phyloP scores from a whole-genome alignment of 164 flowering plant species.

The Chloranthus sessilifolius region DNA sequence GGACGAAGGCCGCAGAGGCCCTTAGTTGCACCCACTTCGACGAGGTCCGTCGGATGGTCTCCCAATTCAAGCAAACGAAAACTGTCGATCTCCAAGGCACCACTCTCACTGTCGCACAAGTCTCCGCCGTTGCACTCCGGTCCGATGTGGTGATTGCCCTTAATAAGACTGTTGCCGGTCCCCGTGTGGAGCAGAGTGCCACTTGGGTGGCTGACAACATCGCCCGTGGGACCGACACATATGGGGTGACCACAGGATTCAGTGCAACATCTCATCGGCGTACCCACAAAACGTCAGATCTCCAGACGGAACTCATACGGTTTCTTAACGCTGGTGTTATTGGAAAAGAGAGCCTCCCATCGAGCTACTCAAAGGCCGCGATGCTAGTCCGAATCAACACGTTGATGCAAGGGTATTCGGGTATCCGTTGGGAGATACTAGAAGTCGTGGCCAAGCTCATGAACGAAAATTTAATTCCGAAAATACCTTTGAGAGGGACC shows the following conservation, averaged over 20 bases:
- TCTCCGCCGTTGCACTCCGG: slow-evolving; percentile 41
- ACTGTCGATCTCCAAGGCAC: slow-evolving; percentile 38
- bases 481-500: slow-evolving; percentile 26
- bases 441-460: slow-evolving; percentile 33
- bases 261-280: slow-evolving; percentile 46
- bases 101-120: slow-evolving; percentile 40
- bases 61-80: slow-evolving; percentile 24
- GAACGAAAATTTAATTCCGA: slow-evolving; percentile 27
- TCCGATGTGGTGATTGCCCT: slow-evolving; percentile 24
- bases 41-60: slow-evolving; percentile 38
- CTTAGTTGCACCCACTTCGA: slow-evolving; percentile 33
- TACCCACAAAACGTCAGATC: slow-evolving; percentile 33
- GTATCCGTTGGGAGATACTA: slow-evolving; percentile 37
- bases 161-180: slow-evolving; percentile 27
- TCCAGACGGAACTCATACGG: slow-evolving; percentile 49
- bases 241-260: slow-evolving; percentile 58
- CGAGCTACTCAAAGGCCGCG: slow-evolving; percentile 23
- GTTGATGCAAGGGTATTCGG: slow-evolving; percentile 39
- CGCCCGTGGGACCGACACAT: slow-evolving; percentile 31
- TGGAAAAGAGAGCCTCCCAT: slow-evolving; percentile 24
- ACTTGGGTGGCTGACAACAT: slow-evolving; percentile 44
- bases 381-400: slow-evolving; percentile 36
- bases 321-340: slow-evolving; percentile 44
- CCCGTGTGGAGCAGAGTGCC: slow-evolving; percentile 34
- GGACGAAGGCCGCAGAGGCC: slow-evolving; percentile 44